Base-by-base conservation (phyloP, 2,329 filamentous ascomycete genomes). In the Metarhizium guizhouense region DNA sequence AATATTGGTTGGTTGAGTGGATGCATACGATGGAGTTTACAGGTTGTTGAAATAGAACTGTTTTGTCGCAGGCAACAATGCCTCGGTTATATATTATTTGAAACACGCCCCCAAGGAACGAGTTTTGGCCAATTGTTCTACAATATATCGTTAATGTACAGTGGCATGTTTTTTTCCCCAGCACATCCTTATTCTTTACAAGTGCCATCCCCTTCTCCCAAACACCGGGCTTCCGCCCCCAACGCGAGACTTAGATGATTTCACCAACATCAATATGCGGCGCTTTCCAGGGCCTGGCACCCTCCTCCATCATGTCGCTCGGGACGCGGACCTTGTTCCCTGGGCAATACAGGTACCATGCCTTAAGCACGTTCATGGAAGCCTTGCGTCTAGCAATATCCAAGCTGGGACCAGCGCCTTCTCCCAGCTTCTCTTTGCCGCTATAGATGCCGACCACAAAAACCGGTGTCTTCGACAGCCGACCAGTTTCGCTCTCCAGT, bases 261-360 rank as follows among this genome's bases (percentile, higher is more conserved):
- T 90, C 86, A 54, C 86, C 86, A 59, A 85, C 78, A 68, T 90
- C 86, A 60, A 90, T 80, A 63, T 88, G 76, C 54, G 79, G 81
- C 2, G 86, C 82, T 71, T 80, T 81, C 85, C 85, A 90, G 5
- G 80, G 76, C 64, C 74, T 74, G 47, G 83, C 82, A 50, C 76
- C 79, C 60, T 82, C 76, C 54, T 79, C 76, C 62, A 87, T 78
- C 75, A 82, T 86, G 60, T 88, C 84, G 67, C 86, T 89, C 29
- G 87, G 87, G 58, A 90, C 76, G 56, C 80, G 78, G 52, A 84
- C 80, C 60, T 82, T 74, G 62, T 77, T 74, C 55, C 80, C 77
- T 32, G 94, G 93, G 69, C 86, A 92, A 76, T 99, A 99, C 54
- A 99, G 77, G 72, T 99, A 99, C 94, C 94, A 99, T 6, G 86